Conservation (phyloP, 192 early-diverging fungal genomes). For the Pilaira anomala region DNA sequence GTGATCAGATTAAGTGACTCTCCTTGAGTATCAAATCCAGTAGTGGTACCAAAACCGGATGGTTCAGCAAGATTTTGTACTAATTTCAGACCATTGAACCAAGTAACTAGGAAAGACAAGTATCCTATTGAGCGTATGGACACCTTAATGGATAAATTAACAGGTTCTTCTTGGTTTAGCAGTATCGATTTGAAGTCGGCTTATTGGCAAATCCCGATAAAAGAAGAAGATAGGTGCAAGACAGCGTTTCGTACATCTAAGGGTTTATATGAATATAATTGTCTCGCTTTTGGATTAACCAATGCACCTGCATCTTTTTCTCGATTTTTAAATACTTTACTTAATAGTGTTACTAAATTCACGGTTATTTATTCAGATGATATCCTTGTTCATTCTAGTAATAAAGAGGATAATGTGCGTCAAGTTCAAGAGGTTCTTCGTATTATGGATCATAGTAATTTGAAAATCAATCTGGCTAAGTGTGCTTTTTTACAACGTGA, state of each 20-base stretch:
- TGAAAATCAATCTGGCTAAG: not conserved
- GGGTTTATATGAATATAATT: not conserved
- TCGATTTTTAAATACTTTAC: not conserved
- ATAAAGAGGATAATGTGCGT: constrained; percentile 30
- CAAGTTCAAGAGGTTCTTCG: constrained; percentile 2
- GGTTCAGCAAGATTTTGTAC: constrained; percentile 45
- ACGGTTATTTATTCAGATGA: constrained; percentile 46
- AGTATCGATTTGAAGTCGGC: not conserved
- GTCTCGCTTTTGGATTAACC: not conserved
- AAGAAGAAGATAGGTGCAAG: not conserved
- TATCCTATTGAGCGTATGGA: not conserved
- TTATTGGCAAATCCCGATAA: not conserved
- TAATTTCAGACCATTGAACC: constrained; percentile 52
- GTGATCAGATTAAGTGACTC: constrained; percentile 30
- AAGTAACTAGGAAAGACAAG: constrained; percentile 41
- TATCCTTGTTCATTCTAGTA: constrained; percentile 34
- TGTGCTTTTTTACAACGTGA: no score
- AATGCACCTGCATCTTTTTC: not conserved
- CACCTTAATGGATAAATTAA: not conserved
- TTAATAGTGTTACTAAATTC: not conserved
- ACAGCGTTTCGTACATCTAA: not conserved
- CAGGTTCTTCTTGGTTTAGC: not conserved
- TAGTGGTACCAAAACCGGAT: constrained; percentile 49
- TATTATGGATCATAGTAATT: not conserved
- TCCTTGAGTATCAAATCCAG: constrained; percentile 30